Conservation (phyloP, 257 asterid species). For the Solanum dulcamara region DNA sequence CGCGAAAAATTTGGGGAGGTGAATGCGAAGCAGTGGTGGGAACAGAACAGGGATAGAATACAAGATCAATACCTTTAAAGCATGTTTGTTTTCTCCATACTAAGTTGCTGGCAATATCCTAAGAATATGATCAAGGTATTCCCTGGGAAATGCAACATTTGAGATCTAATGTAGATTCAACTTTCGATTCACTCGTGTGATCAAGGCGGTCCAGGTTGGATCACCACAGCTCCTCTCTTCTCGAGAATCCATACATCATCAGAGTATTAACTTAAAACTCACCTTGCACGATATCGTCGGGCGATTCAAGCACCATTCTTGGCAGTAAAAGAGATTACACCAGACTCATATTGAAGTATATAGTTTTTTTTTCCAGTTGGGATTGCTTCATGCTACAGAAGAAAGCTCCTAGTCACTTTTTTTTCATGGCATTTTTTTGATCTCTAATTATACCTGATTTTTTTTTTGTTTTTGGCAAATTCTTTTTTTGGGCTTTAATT, state of each 20-base stretch:
- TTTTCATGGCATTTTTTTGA: background rate
- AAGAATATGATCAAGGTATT: background rate
- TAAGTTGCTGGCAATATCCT: background rate
- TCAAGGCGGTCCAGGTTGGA: background rate
- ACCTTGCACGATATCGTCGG: background rate
- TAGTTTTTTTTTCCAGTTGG: background rate
- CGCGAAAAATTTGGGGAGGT: conserved; percentile 87
- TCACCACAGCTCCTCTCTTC: background rate
- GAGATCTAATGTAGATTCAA: background rate
- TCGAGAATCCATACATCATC: background rate
- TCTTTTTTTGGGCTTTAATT: background rate
- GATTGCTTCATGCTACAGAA: background rate
- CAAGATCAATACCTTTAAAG: conserved; percentile 66
- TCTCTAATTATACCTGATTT: background rate
- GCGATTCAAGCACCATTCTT: background rate
- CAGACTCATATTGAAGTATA: background rate
- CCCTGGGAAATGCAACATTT: background rate
- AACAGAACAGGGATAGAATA: conserved; percentile 87
- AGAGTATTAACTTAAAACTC: background rate
- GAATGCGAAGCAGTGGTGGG: conserved; percentile 96
- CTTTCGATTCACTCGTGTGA: background rate
- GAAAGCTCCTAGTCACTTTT: background rate
- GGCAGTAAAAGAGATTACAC: background rate
- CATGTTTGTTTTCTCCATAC: background rate
- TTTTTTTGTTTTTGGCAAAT: background rate